Percentiles rank a stretch among this genome's conserved stretches.
Conservation (phyloP, 129 eudicot species). For the Saposhnikovia divaricata region DNA sequence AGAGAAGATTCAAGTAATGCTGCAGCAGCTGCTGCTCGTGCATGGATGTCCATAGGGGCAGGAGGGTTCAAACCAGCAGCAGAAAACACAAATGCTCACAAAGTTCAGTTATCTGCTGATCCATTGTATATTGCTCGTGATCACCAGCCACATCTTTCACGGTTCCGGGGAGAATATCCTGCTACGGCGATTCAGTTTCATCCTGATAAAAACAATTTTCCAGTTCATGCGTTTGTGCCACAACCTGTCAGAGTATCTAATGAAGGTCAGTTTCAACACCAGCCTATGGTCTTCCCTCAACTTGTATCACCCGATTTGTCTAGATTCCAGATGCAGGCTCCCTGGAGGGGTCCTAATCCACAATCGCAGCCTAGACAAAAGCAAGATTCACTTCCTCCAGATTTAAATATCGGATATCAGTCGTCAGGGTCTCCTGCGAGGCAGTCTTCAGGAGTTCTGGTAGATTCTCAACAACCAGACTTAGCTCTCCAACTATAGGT, state of each 20-base stretch:
- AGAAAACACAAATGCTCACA: slow-evolving; percentile 32
- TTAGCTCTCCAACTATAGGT: slow-evolving; percentile 77
- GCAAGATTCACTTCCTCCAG: slow-evolving; percentile 82
- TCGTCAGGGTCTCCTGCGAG: slow-evolving; percentile 70
- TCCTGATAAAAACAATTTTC: slow-evolving; percentile 30
- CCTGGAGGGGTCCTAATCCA: slow-evolving; percentile 53
- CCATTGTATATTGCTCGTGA: slow-evolving; percentile 33
- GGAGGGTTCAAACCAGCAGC: slow-evolving; percentile 42
- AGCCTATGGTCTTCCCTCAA: slow-evolving; percentile 53
- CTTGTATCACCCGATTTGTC: slow-evolving; percentile 63
- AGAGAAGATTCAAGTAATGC: slow-evolving; percentile 46
- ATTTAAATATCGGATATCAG: slow-evolving; percentile 72
- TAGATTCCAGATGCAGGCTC: slow-evolving; percentile 59
- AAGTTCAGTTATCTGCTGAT: slow-evolving; percentile 40
- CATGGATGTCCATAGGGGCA: slow-evolving; percentile 89
- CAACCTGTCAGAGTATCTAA: slow-evolving; percentile 44
- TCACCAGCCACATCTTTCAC: slow-evolving; percentile 49
- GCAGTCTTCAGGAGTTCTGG: slow-evolving; percentile 61
- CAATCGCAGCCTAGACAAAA: slow-evolving; percentile 50
- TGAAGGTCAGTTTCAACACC: slow-evolving; percentile 45
- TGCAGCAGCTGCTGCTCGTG: slow-evolving; percentile 73
- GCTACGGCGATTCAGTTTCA: slow-evolving; percentile 30
- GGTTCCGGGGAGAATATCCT: slow-evolving; percentile 55
- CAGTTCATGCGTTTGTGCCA: slow-evolving; percentile 34
- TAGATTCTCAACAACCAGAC: slow-evolving; percentile 97